phyloP scores from a whole-genome alignment of 2,329 filamentous ascomycete genomes.

The Endoconidiophora laricicola region DNA sequence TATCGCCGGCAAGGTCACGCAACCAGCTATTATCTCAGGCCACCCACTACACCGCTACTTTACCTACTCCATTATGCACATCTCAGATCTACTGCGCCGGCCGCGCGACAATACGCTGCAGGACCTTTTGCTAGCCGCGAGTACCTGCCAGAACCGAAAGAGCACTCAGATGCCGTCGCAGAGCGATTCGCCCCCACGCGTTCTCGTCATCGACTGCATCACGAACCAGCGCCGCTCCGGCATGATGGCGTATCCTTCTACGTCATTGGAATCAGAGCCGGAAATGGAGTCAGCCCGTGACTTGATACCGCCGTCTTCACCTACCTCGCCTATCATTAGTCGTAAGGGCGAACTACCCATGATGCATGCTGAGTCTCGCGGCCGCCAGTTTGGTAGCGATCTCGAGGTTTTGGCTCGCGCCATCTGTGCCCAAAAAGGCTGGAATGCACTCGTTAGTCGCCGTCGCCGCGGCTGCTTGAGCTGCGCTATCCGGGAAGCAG shows the following conservation, averaged over 20 bases:
- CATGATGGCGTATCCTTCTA: conserved; percentile 15
- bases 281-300: conserved; percentile 5
- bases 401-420: conserved; percentile 56
- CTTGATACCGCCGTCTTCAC: conserved; percentile 15
- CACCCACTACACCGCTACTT: conserved; percentile 48
- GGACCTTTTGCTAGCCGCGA: conserved; percentile 25
- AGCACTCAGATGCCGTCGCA: conserved; percentile 18
- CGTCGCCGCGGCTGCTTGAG: conserved; percentile 51
- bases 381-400: conserved; percentile 44
- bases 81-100: conserved; percentile 37
- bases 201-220: conserved; percentile 48
- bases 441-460: conserved; percentile 56
- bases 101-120: conserved; percentile 27
- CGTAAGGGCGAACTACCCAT: conserved; percentile 22
- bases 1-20: conserved; percentile 24
- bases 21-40: conserved; percentile 34
- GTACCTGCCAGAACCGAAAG: conserved; percentile 18
- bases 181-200: conserved; percentile 22
- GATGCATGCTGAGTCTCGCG: conserved; percentile 39
- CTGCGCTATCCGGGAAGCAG: conserved; percentile 60
- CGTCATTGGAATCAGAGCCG: background rate
- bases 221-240: conserved; percentile 31
- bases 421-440: conserved; percentile 56
- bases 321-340: conserved; percentile 14
- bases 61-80: conserved; percentile 41